These are phyloP conservation scores for Ceratobasidium papillatum DNA, from an alignment of 1,284 basidiomycete species.

Conservation along the genomic window DNA sequence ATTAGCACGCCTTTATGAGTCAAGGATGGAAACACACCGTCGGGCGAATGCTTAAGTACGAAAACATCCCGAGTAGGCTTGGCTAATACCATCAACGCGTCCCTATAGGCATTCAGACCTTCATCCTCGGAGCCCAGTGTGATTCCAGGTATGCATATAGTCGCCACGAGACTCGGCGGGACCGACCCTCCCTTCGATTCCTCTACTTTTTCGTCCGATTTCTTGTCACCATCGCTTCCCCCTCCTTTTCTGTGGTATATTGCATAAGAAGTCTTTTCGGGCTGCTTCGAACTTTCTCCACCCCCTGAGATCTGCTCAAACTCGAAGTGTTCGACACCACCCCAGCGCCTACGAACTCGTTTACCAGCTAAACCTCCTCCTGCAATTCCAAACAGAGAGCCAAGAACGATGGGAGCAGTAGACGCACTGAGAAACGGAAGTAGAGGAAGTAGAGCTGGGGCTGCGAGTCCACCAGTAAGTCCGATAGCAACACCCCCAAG, in stretches of 20 bases:
- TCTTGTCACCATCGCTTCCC: background rate
- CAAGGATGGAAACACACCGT: conserved; percentile 55
- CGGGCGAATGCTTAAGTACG: conserved; percentile 45
- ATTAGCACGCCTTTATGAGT: conserved; percentile 51
- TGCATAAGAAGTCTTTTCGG: background rate
- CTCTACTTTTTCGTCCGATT: background rate
- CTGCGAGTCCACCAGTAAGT: conserved; percentile 61
- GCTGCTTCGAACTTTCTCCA: conserved; percentile 24
- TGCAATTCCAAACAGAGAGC: conserved; percentile 60
- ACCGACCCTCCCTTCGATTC: background rate
- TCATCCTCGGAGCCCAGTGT: conserved; percentile 55
- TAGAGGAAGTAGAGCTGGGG: conserved; percentile 58
- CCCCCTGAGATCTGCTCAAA: conserved; percentile 57
- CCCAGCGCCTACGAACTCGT: conserved; percentile 59
- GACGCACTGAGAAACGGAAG: conserved; percentile 56
- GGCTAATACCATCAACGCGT: conserved; percentile 47
- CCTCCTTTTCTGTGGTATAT: background rate
- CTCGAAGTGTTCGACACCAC: conserved; percentile 59
- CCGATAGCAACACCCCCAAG: conserved; percentile 57
- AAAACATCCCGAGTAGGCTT: conserved; percentile 43
- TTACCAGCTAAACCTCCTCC: conserved; percentile 59
- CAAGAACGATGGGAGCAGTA: conserved; percentile 58
- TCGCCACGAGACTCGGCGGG: conserved; percentile 46
- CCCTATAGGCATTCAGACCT: conserved; percentile 50
- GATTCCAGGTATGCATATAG: conserved; percentile 58